Evolutionary conservation across 345 rosid genomes (phyloP), one percentile per base, ranked within the genome.

Genomic region (Ceriops decandra): DNA sequence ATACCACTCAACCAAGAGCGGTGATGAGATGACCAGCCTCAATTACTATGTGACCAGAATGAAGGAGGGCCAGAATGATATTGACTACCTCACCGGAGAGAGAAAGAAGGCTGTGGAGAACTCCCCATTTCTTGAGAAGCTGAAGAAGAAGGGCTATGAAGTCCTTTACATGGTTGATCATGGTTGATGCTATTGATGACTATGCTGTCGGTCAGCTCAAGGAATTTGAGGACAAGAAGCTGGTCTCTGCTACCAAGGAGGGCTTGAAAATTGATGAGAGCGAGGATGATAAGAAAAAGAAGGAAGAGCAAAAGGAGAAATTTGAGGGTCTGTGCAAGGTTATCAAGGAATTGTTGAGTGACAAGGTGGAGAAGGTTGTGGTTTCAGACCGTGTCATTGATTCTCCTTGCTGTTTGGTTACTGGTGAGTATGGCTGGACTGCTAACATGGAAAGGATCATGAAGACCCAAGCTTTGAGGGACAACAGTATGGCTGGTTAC

Each of bases 401-500:
- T 60, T 91, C 95, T 6, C 97, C 97, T 2, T 91, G 95, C 82
- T 91, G 95, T 79, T 81, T 88, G 79, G 95, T 91, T 7, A 89
- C 97, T 0, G 95, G 97, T 0, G 97, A 91, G 71, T 91, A 91
- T 4, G 97, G 95, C 0, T 87, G 97, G 95, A 88, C 92, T 0
- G 95, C 97, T 11, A 88, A 91, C 86, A 91, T 91, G 97, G 95
- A 91, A 70, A 88, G 97, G 31, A 91, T 90, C 69, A 90, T 90
- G 97, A 90, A 79, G 77, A 95, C 97, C 0, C 97, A 88, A 64
- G 97, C 97, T 0, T 73, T 91, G 85, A 87, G 89, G 76, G 97
- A 88, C 57, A 91, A 31, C 80, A 85, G 85, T 87, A 91, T 91
- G 97, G 98, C 76, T 6, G 92, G 96, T 2, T 92, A 92, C 79